A percentile compares a stretch with the other conserved stretches of the same genome.
Evolutionary conservation across 106 monocot genomes (phyloP).

Genomic region (Dendrobium nobile): DNA sequence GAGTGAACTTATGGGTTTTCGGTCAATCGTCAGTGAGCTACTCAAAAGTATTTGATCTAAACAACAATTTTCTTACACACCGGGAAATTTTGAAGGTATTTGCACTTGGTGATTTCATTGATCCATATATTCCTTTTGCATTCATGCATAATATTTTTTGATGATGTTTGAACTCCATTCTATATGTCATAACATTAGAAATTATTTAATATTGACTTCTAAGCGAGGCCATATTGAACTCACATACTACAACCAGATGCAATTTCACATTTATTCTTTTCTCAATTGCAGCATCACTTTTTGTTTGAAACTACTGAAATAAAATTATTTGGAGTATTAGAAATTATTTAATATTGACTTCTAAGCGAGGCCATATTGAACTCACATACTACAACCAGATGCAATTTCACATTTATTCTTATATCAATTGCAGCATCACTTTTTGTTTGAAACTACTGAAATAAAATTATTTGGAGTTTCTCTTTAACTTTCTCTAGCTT

Average conservation of each 20-base stretch:
- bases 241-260: too few relatives aligned
- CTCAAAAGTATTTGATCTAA: slow-evolving; percentile 89
- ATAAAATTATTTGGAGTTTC: background rate
- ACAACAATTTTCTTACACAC: slow-evolving; percentile 69
- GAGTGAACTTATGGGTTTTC: slow-evolving; percentile 90
- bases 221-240: too few relatives aligned
- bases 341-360: too few relatives aligned
- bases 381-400: too few relatives aligned
- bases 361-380: too few relatives aligned
- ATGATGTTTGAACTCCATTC: background rate
- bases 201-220: too few relatives aligned
- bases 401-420: too few relatives aligned
- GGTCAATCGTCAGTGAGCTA: slow-evolving; percentile 81
- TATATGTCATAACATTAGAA: background rate
- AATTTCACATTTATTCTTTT: too few relatives aligned
- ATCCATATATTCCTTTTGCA: background rate
- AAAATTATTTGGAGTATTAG: background rate
- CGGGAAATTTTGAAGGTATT: slow-evolving; percentile 85
- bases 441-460: background rate
- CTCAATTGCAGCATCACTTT: background rate
- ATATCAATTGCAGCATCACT: too few relatives aligned
- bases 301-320: background rate
- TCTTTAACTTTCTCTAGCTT: background rate
- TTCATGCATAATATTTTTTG: background rate
- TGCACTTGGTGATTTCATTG: background rate